phyloP scores from a whole-genome alignment of 1,284 basidiomycete genomes.

The Tilletia caries region DNA sequence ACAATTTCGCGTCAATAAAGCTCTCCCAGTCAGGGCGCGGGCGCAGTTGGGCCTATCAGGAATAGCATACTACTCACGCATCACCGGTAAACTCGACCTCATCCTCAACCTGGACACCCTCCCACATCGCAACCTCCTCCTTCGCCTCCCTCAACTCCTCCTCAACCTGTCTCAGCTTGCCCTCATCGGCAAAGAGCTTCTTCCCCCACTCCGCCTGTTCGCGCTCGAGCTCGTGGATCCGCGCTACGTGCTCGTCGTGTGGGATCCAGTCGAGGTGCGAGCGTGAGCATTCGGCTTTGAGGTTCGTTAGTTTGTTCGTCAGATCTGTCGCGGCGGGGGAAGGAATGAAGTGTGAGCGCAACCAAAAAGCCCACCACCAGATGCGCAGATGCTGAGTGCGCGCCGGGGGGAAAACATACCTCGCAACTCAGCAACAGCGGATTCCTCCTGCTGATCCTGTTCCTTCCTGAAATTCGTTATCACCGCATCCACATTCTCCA shows the following conservation, averaged over 20 bases:
- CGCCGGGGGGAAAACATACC: background rate
- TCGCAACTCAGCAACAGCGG: background rate
- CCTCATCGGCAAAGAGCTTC: background rate
- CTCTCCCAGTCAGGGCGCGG: too few species aligned
- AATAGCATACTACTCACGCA: background rate
- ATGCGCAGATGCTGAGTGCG: background rate
- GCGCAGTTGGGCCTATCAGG: too few species aligned
- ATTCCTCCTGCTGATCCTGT: background rate
- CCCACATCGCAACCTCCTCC: background rate
- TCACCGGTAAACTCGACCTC: constrained; percentile 6
- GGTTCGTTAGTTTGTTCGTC: constrained; percentile 1
- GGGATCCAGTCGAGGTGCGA: background rate
- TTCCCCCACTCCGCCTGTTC: constrained; percentile 4
- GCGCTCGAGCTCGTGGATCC: constrained; percentile 7
- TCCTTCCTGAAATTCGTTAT: background rate
- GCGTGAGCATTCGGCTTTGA: constrained; percentile 5
- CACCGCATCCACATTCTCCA: background rate
- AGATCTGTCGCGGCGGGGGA: background rate
- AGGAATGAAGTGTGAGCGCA: background rate
- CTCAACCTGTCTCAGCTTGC: background rate
- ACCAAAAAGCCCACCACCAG: background rate
- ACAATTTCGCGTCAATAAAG: too few species aligned
- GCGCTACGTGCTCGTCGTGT: constrained; percentile 9
- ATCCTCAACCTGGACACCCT: background rate
- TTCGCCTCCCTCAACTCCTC: background rate